Conservation (phyloP, 495 filamentous ascomycete species). For the Penicillium dipodomyicola region DNA sequence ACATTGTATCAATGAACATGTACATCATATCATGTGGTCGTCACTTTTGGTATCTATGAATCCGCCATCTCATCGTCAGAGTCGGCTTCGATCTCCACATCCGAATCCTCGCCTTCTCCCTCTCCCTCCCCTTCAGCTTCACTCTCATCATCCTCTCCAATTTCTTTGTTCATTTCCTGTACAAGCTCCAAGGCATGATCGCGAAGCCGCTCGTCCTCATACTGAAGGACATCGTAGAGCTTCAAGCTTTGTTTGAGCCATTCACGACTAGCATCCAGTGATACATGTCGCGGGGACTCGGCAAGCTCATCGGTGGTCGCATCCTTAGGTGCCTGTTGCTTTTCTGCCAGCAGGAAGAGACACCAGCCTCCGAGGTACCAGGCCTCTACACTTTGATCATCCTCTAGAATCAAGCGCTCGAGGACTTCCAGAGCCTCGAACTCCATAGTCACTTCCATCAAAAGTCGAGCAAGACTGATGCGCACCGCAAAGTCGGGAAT, state of each 20-base stretch:
- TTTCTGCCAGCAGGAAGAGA: slow-evolving; percentile 73
- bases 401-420: slow-evolving; percentile 77
- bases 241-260: slow-evolving; percentile 53
- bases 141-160: slow-evolving; percentile 53
- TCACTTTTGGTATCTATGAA: slow-evolving; percentile 32
- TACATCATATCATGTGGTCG: slow-evolving; percentile 21
- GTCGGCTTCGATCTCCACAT: slow-evolving; percentile 39
- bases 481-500: slow-evolving; percentile 81
- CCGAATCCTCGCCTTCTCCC: slow-evolving; percentile 43
- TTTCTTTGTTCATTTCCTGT: slow-evolving; percentile 52
- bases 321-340: slow-evolving; percentile 49
- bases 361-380: slow-evolving; percentile 98
- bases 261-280: slow-evolving; percentile 47
- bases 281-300: slow-evolving; percentile 39
- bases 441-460: slow-evolving; percentile 88
- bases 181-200: slow-evolving; percentile 58
- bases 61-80: slow-evolving; percentile 53
- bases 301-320: slow-evolving; percentile 24
- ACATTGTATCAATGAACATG: slow-evolving; percentile 16
- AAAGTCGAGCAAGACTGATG: slow-evolving; percentile 76
- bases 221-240: slow-evolving; percentile 46
- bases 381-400: slow-evolving; percentile 89
- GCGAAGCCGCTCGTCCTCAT: slow-evolving; percentile 53
- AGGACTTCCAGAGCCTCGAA: slow-evolving; percentile 80
- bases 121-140: slow-evolving; percentile 49